Evolutionary conservation across 2,329 filamentous ascomycete species (phyloP).

Genomic region (Verticillium nubilum): DNA sequence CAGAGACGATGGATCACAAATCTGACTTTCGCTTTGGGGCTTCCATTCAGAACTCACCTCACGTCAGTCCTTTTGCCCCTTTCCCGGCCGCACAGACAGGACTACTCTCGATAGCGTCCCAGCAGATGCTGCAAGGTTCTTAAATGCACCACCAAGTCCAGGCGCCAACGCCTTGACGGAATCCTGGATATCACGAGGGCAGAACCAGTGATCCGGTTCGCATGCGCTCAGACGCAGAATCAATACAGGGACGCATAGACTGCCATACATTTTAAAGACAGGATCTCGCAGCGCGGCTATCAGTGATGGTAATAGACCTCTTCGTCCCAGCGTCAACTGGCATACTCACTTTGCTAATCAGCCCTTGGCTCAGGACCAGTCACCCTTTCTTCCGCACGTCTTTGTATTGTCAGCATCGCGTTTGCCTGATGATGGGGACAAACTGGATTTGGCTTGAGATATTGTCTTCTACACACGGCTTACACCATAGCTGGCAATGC

Average conservation of each 20-base stretch:
- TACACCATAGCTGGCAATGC: background rate
- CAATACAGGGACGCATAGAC: too few relatives aligned
- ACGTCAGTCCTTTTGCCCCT: background rate
- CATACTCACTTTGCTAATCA: too few relatives aligned
- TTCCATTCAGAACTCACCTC: background rate
- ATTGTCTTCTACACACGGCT: background rate
- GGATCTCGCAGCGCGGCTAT: too few relatives aligned
- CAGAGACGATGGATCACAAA: background rate
- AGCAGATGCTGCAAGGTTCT: background rate
- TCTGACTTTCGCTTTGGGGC: background rate
- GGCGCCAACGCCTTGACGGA: background rate
- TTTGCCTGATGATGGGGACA: background rate
- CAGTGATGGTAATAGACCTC: too few relatives aligned
- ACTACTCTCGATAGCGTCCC: background rate
- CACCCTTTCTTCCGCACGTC: too few relatives aligned
- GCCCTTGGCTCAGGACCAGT: too few relatives aligned
- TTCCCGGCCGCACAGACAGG: background rate
- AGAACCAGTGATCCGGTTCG: background rate
- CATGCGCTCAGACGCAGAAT: too few relatives aligned
- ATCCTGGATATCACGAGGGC: background rate
- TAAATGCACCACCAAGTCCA: background rate
- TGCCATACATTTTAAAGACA: too few relatives aligned
- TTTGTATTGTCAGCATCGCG: background rate
- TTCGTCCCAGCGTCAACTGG: too few relatives aligned
- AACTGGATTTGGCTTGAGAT: too few relatives aligned